These are phyloP conservation scores for Isatis lusitanica DNA, from an alignment of 441 rosid genomes.

Conservation along the genomic window DNA sequence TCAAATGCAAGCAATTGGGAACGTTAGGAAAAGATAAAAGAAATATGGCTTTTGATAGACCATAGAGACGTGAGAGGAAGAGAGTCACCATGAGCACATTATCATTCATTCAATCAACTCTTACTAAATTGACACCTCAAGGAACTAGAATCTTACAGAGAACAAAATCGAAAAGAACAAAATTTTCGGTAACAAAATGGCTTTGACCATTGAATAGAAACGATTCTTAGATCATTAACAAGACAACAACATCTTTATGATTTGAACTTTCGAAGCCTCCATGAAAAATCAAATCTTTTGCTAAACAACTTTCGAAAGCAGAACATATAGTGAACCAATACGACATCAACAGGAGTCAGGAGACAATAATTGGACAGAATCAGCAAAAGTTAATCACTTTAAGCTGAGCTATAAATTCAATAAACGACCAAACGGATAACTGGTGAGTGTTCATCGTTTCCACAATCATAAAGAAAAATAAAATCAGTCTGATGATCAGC, in stretches of 20 bases:
- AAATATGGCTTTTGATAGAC: conserved; percentile 20
- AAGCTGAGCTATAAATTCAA: background rate
- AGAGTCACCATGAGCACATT: conserved; percentile 27
- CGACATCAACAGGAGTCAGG: conserved; percentile 1
- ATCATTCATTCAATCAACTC: background rate
- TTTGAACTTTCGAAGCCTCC: conserved; percentile 13
- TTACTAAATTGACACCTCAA: conserved; percentile 8
- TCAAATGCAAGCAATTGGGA: conserved; percentile 30
- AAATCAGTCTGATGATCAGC: background rate
- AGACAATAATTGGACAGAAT: conserved; percentile 1
- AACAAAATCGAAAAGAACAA: background rate
- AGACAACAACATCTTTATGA: conserved; percentile 25
- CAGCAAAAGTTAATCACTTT: conserved; percentile 13
- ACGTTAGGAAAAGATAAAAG: background rate
- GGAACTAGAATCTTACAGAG: conserved; percentile 19
- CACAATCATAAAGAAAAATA: background rate
- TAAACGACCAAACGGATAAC: background rate
- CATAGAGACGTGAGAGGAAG: conserved; percentile 10
- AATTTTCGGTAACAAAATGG: background rate
- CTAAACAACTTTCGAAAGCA: background rate
- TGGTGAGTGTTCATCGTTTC: background rate
- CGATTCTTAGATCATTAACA: conserved; percentile 22
- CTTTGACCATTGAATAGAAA: background rate
- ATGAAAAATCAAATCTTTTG: background rate
- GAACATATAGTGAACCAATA: conserved; percentile 14